These are phyloP conservation scores for Hypoxylon perforatum DNA, from an alignment of 495 filamentous ascomycete species.

Conservation along the genomic window DNA sequence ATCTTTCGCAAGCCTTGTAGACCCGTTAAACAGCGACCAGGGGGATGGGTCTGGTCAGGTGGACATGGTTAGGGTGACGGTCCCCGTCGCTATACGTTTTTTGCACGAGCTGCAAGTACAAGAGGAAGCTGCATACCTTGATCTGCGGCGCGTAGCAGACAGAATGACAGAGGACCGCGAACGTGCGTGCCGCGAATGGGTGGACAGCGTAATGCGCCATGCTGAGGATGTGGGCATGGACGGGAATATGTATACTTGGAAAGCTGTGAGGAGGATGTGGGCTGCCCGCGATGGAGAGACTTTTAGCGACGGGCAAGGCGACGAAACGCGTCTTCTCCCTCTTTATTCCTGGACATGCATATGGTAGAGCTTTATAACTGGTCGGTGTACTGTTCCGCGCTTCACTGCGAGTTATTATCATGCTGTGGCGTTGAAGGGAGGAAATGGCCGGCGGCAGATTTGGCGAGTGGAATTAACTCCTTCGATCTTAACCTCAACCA, in stretches of 20 bases:
- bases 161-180: conserved; percentile 38
- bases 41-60: too few relatives aligned
- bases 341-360: too few relatives aligned
- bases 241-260: conserved; percentile 33
- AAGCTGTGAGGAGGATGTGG: conserved; percentile 41
- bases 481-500: too few relatives aligned
- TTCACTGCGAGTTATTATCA: too few relatives aligned
- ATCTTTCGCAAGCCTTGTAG: conserved; percentile 37
- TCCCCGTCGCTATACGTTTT: conserved; percentile 37
- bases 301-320: conserved; percentile 21
- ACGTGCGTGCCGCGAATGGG: conserved; percentile 35
- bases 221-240: conserved; percentile 37
- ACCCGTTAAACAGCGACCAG: too few relatives aligned
- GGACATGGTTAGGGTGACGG: conserved; percentile 35
- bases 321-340: conserved; percentile 32
- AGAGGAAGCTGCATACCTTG: conserved; percentile 32
- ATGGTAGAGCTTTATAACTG: too few relatives aligned
- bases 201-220: conserved; percentile 38
- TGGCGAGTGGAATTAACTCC: too few relatives aligned
- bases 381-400: too few relatives aligned
- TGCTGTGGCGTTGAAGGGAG: too few relatives aligned
- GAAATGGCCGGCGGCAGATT: too few relatives aligned
- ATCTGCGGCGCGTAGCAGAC: conserved; percentile 30
- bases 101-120: conserved; percentile 35
- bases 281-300: conserved; percentile 36